Evolutionary conservation across 306 rosid genomes (phyloP).

Genomic region (Prunus mongolica): DNA sequence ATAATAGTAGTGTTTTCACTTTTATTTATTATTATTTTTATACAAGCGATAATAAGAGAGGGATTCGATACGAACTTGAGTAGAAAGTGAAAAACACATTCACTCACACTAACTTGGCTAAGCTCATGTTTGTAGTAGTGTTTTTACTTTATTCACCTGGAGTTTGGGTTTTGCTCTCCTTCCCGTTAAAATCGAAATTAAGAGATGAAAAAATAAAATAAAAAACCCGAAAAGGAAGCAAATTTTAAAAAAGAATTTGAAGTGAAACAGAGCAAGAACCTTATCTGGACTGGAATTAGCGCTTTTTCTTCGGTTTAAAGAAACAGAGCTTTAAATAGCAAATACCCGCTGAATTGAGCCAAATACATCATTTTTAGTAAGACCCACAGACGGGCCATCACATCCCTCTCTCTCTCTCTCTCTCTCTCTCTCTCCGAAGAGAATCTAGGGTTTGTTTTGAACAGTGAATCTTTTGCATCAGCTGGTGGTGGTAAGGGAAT

Average conservation of each 20-base stretch:
- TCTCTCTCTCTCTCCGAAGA: constrained; percentile 24
- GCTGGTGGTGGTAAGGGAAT: constrained; percentile 17
- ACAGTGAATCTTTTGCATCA: constrained; percentile 40
- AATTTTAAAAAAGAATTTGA: neutral
- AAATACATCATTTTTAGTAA: constrained; percentile 23
- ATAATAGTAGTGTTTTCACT: neutral
- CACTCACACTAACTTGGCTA: accelerated
- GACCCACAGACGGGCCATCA: neutral
- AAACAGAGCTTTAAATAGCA: constrained; percentile 21
- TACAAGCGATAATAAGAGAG: too few relatives aligned
- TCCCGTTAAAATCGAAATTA: neutral
- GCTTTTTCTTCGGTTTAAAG: neutral
- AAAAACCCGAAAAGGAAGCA: neutral
- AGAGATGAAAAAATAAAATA: neutral
- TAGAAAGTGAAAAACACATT: accelerated
- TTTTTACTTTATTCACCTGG: neutral
- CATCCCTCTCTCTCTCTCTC: constrained; percentile 12
- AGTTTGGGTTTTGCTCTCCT: neutral
- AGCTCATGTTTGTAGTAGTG: accelerated
- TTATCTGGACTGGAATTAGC: constrained; percentile 21
- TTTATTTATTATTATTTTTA: too few relatives aligned
- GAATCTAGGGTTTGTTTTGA: constrained; percentile 64
- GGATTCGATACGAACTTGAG: too few relatives aligned
- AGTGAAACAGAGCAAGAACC: constrained; percentile 18
- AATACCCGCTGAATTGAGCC: constrained; percentile 12